Conservation (phyloP, 257 asterid genomes). For the Cynanchum wilfordii region DNA sequence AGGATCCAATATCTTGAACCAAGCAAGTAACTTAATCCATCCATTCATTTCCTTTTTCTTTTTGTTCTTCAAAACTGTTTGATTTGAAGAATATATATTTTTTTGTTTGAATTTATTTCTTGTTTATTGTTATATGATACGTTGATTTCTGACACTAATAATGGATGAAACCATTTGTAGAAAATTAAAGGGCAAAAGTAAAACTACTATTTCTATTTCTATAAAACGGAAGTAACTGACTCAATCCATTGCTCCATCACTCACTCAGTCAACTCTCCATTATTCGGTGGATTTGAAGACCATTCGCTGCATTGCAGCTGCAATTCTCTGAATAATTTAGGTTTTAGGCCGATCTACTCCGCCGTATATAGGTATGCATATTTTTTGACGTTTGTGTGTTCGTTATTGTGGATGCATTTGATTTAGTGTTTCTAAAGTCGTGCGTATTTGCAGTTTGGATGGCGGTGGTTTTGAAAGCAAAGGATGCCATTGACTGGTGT, state of each 20-base stretch:
- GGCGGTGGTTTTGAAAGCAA: conserved; percentile 54
- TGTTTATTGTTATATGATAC: no score
- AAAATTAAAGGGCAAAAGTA: no score
- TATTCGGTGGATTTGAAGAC: neutral
- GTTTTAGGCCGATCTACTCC: neutral
- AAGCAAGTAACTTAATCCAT: no score
- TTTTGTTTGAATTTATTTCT: no score
- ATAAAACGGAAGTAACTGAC: neutral
- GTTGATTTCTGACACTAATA: no score
- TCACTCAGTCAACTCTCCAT: no score
- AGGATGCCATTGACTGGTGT: conserved; percentile 77
- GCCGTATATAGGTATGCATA: neutral
- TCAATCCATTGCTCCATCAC: no score
- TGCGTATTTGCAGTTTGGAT: conserved; percentile 33
- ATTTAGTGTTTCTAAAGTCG: neutral
- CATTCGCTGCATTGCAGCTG: neutral
- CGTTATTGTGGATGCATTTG: neutral
- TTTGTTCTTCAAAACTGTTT: no score
- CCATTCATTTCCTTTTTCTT: no score
- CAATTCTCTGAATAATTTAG: neutral
- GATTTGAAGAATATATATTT: no score
- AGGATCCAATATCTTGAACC: no score
- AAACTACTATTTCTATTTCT: neutral
- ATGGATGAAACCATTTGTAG: no score
- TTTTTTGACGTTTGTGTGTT: neutral